Evolutionary conservation across 2,329 filamentous ascomycete genomes (phyloP).

Genomic region (Beauveria medogensis): DNA sequence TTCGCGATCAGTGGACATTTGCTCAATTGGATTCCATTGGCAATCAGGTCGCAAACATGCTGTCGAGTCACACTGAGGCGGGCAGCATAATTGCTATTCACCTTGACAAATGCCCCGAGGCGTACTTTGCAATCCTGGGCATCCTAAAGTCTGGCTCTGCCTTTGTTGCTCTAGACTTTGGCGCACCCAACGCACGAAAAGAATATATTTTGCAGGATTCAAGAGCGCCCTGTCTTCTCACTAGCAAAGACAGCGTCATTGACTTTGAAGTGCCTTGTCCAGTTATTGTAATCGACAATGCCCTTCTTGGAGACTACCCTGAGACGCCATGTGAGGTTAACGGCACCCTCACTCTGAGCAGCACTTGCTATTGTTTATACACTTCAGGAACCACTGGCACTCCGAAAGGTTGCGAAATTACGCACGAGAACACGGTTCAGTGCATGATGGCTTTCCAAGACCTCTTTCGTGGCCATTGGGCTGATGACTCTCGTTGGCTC

Average conservation of each 20-base stretch:
- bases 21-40: conserved; percentile 60
- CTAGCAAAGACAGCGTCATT: conserved; percentile 28
- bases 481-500: conserved; percentile 66
- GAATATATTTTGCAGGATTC: conserved; percentile 74
- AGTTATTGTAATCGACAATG: conserved; percentile 26
- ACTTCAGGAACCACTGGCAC: conserved; percentile 82
- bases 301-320: conserved; percentile 20
- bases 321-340: conserved; percentile 11
- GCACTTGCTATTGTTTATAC: conserved; percentile 76
- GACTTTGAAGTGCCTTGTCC: conserved; percentile 26
- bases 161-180: conserved; percentile 73
- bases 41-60: conserved; percentile 62
- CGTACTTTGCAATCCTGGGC: conserved; percentile 73
- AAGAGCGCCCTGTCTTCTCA: conserved; percentile 53
- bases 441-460: conserved; percentile 80
- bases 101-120: conserved; percentile 79
- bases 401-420: conserved; percentile 82
- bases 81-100: conserved; percentile 65
- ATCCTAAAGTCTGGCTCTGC: conserved; percentile 75
- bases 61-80: conserved; percentile 40
- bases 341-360: conserved; percentile 28
- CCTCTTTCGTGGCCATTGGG: conserved; percentile 70
- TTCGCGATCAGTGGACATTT: conserved; percentile 62
- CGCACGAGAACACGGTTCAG: conserved; percentile 81
- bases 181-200: conserved; percentile 64